These are phyloP conservation scores for Dissophora ornata DNA, from an alignment of 192 early-diverging fungal genomes.

Conservation along the genomic window DNA sequence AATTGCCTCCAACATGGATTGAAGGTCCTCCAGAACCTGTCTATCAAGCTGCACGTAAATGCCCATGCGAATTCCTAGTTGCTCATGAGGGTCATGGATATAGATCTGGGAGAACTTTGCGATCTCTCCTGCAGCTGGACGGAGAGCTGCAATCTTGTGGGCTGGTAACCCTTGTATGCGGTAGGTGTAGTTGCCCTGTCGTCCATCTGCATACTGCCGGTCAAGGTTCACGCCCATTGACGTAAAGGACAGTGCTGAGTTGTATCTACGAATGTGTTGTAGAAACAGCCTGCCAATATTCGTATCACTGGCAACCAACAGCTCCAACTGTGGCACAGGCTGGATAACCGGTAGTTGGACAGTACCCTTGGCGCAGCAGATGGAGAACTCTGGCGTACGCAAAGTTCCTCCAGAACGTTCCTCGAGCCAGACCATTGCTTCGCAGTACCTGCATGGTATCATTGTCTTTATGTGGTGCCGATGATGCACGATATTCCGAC, in stretches of 20 bases:
- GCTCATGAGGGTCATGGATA: conserved; percentile 7
- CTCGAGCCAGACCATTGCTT: conserved; percentile 17
- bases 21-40: not conserved
- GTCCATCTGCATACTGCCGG: conserved; percentile 3
- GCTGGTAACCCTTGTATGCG: conserved; percentile 24
- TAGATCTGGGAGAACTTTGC: conserved; percentile 10
- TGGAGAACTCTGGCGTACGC: conserved; percentile 2
- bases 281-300: not conserved
- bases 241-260: conserved; percentile 36
- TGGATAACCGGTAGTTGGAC: not conserved
- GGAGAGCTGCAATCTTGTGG: conserved; percentile 20
- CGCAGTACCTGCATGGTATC: conserved; percentile 16
- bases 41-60: not conserved
- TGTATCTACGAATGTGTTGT: conserved; percentile 27
- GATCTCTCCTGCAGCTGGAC: not conserved
- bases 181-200: conserved; percentile 20
- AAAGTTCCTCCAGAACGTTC: not conserved
- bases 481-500: conserved; percentile 1
- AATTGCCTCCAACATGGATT: not conserved
- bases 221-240: conserved; percentile 29
- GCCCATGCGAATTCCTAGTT: not conserved
- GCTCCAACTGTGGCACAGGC: not conserved
- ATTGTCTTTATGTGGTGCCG: conserved; percentile 1
- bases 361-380: conserved; percentile 11
- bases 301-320: not conserved